Conservation (phyloP, 2,329 filamentous ascomycete genomes). For the Stromatinia cepivora region DNA sequence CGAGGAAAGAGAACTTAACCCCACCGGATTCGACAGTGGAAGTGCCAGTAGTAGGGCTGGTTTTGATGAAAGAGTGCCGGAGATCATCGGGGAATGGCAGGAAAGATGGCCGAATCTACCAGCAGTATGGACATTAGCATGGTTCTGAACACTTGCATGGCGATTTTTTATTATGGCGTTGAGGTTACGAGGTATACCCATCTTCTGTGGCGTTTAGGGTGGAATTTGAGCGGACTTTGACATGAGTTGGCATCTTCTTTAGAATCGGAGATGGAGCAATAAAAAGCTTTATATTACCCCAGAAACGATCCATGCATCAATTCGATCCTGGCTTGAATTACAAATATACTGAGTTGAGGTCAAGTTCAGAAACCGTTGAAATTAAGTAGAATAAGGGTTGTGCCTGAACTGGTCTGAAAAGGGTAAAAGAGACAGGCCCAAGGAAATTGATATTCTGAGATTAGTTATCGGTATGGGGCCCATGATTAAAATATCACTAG, state of each 20-base stretch:
- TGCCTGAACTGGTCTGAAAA: not conserved
- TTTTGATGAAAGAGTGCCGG: slow-evolving; percentile 92
- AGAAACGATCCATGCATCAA: not conserved
- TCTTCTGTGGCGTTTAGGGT: slow-evolving; percentile 17
- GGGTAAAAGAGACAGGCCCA: not conserved
- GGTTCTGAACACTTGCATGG: slow-evolving; percentile 63
- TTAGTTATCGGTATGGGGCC: slow-evolving; percentile 2
- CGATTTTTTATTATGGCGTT: slow-evolving; percentile 19
- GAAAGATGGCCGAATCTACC: slow-evolving; percentile 91
- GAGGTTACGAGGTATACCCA: slow-evolving; percentile 22
- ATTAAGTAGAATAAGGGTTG: not conserved
- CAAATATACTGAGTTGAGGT: not conserved
- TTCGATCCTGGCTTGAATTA: not conserved
- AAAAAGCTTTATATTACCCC: not conserved
- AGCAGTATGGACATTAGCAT: slow-evolving; percentile 90
- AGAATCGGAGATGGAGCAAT: not conserved
- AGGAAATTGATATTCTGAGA: slow-evolving; percentile 19
- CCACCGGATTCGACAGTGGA: slow-evolving; percentile 68
- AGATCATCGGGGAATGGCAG: slow-evolving; percentile 90
- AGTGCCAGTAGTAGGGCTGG: slow-evolving; percentile 65
- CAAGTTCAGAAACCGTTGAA: not conserved
- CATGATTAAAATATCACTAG: not conserved
- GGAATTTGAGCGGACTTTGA: not conserved
- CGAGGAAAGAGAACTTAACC: slow-evolving; percentile 68
- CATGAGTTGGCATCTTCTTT: not conserved